Base-by-base conservation (phyloP, 768 basidiomycete species). In the Agaricus sinodeliciosus region DNA sequence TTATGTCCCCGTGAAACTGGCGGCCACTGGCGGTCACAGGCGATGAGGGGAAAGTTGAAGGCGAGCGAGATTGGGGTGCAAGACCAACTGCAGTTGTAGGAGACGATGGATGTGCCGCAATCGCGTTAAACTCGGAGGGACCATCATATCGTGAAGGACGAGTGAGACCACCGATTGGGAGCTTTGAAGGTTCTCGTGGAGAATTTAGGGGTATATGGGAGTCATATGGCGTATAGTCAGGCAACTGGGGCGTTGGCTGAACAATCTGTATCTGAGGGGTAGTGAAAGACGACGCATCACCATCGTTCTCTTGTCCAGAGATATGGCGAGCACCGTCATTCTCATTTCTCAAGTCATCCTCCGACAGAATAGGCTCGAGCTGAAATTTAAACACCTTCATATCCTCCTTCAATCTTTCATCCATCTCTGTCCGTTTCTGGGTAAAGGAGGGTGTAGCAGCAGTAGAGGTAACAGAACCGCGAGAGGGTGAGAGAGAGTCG, bases 401-500 rank as follows among this genome's bases (percentile, higher is more conserved):
- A 13, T 31, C 40, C 11, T 51, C 34, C 35, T n/a, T 44, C 19
- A 43, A 22, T 22, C 27, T 15, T 27, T 25, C 43, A 22, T 44
- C 43, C 27, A 36, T 16, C 9, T 43, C 27, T 4, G 22, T n/a
- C 6, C 40, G 40, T 34, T 50, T 27, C 11, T 28, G 8, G 40
- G 19, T 9, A 5, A 51, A 15, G 4, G 41, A 40, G 0, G 49
- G 49, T 4, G 49, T 41, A n/a, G 43, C 36, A 2, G 42, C 34
- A 9, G 50, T 51, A 3, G 50, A 51, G 9, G 50, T 43, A n/a
- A 51, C 37, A 9, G 50, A 51, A 15, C 42, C 50, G 4, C 34
- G 50, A 12, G 50, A 51, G 13, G 43, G 34, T 15, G 50, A 42
- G 18, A 18, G 34, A n/a, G 31, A 31, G 11, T 31, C 31, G 11